These are phyloP conservation scores for Umbelopsis sp. DNA, from an alignment of 192 early-diverging fungal species.

Conservation along the genomic window DNA sequence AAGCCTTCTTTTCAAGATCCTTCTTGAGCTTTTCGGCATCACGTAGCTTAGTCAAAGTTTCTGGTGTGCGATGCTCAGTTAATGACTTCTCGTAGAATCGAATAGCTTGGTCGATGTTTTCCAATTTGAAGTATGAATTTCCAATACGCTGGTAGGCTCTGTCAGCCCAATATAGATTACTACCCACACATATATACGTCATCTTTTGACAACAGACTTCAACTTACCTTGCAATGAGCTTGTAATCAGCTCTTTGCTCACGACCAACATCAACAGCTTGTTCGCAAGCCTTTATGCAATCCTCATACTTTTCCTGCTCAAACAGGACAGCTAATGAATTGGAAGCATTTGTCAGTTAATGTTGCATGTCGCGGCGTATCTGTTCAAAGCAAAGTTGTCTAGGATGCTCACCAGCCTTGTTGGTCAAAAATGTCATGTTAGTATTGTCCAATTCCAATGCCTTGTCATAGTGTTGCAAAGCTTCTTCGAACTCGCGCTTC, in stretches of 20 bases:
- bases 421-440: conserved; percentile 92
- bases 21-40: conserved; percentile 83
- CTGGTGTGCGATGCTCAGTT: conserved; percentile 93
- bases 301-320: conserved; percentile 92
- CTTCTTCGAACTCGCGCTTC: conserved; percentile 86
- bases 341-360: too few species aligned
- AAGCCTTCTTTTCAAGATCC: conserved; percentile 81
- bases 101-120: conserved; percentile 85
- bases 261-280: conserved; percentile 91
- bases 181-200: neutral
- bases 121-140: conserved; percentile 80
- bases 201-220: neutral
- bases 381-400: too few species aligned
- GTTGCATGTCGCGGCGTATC: too few species aligned
- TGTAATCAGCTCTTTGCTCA: conserved; percentile 90
- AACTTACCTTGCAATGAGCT: conserved; percentile 80
- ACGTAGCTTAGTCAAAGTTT: conserved; percentile 86
- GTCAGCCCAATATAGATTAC: neutral
- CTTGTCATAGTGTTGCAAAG: conserved; percentile 86
- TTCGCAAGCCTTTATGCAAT: conserved; percentile 90
- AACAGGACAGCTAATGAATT: conserved; percentile 76
- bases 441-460: conserved; percentile 89
- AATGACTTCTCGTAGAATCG: conserved; percentile 91
- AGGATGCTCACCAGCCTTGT: conserved; percentile 78
- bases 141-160: conserved; percentile 93